A percentile compares a stretch with the other conserved stretches of the same genome.
Conservation (phyloP, 2,329 filamentous ascomycete species). For the Colletotrichum sp. region DNA sequence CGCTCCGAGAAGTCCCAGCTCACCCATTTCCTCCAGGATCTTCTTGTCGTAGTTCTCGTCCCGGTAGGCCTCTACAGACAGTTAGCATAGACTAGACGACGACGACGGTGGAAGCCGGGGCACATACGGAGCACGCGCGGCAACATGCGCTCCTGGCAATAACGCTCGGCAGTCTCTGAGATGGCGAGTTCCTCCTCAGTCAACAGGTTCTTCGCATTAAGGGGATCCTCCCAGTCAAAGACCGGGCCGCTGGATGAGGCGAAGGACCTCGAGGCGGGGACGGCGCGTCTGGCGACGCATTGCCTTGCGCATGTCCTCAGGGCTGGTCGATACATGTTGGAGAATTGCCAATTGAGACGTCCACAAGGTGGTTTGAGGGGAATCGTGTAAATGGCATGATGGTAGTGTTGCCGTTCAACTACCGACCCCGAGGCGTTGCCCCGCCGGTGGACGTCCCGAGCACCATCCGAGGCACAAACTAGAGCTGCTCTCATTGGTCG, state of each 20-base stretch:
- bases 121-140: conserved; percentile 83
- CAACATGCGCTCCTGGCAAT: conserved; percentile 88
- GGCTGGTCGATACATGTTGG: conserved; percentile 3
- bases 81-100: conserved; percentile 53
- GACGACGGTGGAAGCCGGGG: not conserved
- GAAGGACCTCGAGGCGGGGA: conserved; percentile 32
- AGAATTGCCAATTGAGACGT: not conserved
- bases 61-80: conserved; percentile 73
- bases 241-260: conserved; percentile 36
- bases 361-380: not conserved
- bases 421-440: not conserved
- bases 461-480: conserved; percentile 11
- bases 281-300: conserved; percentile 18
- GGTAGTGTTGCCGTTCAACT: not conserved
- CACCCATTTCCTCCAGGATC: conserved; percentile 91
- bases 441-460: conserved; percentile 17
- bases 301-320: conserved; percentile 10
- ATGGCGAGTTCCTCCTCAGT: conserved; percentile 93
- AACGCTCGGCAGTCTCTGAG: conserved; percentile 86
- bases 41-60: conserved; percentile 86
- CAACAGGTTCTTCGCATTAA: conserved; percentile 74
- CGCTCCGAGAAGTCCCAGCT: conserved; percentile 85
- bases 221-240: conserved; percentile 94
- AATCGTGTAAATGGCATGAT: not conserved
- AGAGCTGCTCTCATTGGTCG: not conserved